Conservation (phyloP, 176 grass and related monocot species). For the Dendrocalamus sinicus region DNA sequence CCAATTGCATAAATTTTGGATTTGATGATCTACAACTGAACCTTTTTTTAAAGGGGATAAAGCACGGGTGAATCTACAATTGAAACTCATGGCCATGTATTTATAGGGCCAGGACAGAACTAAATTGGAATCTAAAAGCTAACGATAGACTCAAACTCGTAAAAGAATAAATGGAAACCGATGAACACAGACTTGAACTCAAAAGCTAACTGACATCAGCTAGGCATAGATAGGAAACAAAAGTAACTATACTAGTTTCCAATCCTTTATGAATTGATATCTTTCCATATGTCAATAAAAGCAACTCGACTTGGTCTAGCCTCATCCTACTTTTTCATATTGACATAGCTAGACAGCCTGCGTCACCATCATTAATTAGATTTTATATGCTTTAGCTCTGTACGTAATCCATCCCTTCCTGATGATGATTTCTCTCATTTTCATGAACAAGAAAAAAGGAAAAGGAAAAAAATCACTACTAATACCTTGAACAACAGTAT, state of each 20-base stretch:
- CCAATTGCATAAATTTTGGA: conserved; percentile 1
- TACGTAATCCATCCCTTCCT: conserved; percentile 4
- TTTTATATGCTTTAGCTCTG: conserved; percentile 8
- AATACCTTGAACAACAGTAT: conserved; percentile 23
- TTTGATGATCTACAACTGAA: conserved; percentile 27
- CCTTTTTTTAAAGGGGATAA: too few relatives aligned
- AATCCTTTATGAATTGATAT: not conserved
- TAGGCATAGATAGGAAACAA: conserved; percentile 21
- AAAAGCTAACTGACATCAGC: not conserved
- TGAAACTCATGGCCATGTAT: not conserved
- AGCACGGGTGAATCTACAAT: not conserved
- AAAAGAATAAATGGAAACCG: not conserved
- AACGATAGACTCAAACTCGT: not conserved
- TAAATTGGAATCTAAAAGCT: not conserved
- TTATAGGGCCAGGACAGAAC: not conserved
- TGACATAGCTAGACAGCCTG: not conserved
- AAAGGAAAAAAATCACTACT: not conserved
- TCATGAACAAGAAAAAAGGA: not conserved
- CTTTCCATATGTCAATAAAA: not conserved
- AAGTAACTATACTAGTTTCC: not conserved
- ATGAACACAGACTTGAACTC: not conserved
- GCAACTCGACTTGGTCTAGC: not conserved
- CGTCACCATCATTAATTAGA: not conserved
- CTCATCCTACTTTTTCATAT: not conserved
- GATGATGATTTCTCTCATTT: not conserved